phyloP scores from a whole-genome alignment of 768 basidiomycete genomes.

The Porpolomopsis calyptriformis region DNA sequence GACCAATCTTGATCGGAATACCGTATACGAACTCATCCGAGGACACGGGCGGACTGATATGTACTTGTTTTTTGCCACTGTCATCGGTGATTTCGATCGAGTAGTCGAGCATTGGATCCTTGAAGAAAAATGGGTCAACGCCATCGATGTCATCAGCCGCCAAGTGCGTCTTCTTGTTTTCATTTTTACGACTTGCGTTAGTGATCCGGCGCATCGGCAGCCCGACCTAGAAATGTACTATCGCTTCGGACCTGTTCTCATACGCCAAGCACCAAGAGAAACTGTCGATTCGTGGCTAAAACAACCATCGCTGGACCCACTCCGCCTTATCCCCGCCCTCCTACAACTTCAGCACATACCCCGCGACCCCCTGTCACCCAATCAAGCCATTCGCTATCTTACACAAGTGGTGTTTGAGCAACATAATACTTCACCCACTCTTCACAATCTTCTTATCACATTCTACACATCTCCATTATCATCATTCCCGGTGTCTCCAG shows the following conservation, averaged over 20 bases:
- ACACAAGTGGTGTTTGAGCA: slow-evolving; percentile 76
- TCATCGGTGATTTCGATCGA: slow-evolving; percentile 70
- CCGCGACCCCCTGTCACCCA: slow-evolving; percentile 61
- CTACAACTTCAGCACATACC: slow-evolving; percentile 68
- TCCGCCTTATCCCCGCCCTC: slow-evolving; percentile 81
- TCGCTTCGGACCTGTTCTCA: slow-evolving; percentile 79
- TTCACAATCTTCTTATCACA: slow-evolving; percentile 91
- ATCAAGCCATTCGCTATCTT: slow-evolving; percentile 87
- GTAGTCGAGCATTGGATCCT: slow-evolving; percentile 89
- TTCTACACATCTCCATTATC: slow-evolving; percentile 57
- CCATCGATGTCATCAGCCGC: slow-evolving; percentile 80
- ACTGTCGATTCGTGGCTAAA: slow-evolving; percentile 90
- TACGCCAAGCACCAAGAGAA: slow-evolving; percentile 78
- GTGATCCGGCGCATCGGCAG: slow-evolving; percentile 28
- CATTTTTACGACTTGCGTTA: background rate
- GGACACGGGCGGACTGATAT: slow-evolving; percentile 90
- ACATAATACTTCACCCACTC: slow-evolving; percentile 68
- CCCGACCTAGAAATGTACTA: slow-evolving; percentile 85
- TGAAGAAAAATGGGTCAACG: slow-evolving; percentile 87
- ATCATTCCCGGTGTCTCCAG: slow-evolving; percentile 19
- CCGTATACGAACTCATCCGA: slow-evolving; percentile 87
- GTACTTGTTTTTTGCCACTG: slow-evolving; percentile 79
- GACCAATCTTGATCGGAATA: slow-evolving; percentile 75
- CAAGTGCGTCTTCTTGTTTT: slow-evolving; percentile 45
- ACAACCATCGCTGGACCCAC: slow-evolving; percentile 66